phyloP scores from a whole-genome alignment of 345 rosid genomes.

The Lenwebbia sp. region DNA sequence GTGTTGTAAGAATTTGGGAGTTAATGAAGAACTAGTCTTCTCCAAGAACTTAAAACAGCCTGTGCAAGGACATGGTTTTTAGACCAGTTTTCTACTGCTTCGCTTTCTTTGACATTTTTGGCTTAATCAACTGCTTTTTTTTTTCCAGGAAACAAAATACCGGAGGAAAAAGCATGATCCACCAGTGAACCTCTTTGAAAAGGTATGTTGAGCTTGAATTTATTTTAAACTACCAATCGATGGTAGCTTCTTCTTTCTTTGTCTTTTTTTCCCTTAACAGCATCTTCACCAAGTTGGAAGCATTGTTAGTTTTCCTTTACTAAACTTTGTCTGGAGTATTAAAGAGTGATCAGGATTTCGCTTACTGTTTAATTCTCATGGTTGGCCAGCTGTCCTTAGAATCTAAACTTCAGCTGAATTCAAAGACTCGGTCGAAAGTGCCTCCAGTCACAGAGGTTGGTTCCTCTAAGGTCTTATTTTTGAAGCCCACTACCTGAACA shows the following conservation, averaged over 20 bases:
- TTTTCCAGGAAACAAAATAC: slow-evolving; percentile 18
- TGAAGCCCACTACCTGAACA: neutral
- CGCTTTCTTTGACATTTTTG: neutral
- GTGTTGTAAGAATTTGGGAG: neutral
- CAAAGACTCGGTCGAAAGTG: slow-evolving; percentile 9
- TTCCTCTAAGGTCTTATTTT: neutral
- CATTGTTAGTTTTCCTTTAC: neutral
- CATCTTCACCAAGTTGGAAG: neutral
- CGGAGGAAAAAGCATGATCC: slow-evolving; percentile 15
- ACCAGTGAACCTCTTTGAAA: slow-evolving; percentile 19
- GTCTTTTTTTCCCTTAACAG: neutral
- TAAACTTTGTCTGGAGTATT: neutral
- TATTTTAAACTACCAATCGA: neutral
- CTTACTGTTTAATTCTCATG: neutral
- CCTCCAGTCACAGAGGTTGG: slow-evolving; percentile 17
- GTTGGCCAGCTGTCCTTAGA: slow-evolving; percentile 29
- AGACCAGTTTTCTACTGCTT: neutral
- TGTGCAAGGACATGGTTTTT: neutral
- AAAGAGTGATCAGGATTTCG: neutral
- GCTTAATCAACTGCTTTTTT: neutral
- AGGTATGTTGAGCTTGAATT: slow-evolving; percentile 12
- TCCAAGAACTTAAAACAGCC: neutral
- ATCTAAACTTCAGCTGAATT: slow-evolving; percentile 12
- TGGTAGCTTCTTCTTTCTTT: neutral
- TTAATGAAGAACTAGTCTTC: neutral